Evolutionary conservation across 176 grass and related monocot species (phyloP), one percentile per base, ranked within the genome.

Genomic region (Paspalum vaginatum): DNA sequence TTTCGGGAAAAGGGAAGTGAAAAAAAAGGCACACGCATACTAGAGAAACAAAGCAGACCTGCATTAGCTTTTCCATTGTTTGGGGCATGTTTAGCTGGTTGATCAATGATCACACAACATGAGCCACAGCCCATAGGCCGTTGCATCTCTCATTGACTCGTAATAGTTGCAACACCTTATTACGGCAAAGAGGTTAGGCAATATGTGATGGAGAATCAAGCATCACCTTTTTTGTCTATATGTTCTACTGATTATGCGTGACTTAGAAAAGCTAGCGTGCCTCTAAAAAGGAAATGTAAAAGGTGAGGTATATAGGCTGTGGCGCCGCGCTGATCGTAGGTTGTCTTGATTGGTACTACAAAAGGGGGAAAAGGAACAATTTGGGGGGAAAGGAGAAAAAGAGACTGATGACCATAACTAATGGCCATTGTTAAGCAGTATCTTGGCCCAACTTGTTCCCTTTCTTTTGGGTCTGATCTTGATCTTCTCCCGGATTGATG

Each of bases 1-100:
- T 90, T 91, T 82, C 12, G 20, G 70, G 72, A 65, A 82, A 90
- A 82, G 60, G 65, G 51, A 70, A 27, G 53, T 51, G 58, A 48
- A 17, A 74, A 79, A 59, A 42, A 26, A 32, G 32, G 32, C 32
- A 32, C 32, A 32, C 32, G 15, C 18, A 68, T 17, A 20, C 47
- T 25, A 21, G 32, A 37, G 64, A 62, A 87, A 53, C 71, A 81
- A 58, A 79, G 75, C 43, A 43, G 65, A 61, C n/a, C 43, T 88
- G 52, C 9, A 48, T 24, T 16, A 43, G 4, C 61, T 59, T 40
- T 70, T 62, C 10, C 3, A 37, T 54, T 50, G 68, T 4, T 76
- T 71, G 15, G 44, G 21, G 67, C 43, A 47, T 47, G 11, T 47
- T 69, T 47, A 7, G 56, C 4, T 25, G n/a, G 21, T 25, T 15